Conservation (phyloP, 139 green algal genomes). For the Volvox reticuliferus region DNA sequence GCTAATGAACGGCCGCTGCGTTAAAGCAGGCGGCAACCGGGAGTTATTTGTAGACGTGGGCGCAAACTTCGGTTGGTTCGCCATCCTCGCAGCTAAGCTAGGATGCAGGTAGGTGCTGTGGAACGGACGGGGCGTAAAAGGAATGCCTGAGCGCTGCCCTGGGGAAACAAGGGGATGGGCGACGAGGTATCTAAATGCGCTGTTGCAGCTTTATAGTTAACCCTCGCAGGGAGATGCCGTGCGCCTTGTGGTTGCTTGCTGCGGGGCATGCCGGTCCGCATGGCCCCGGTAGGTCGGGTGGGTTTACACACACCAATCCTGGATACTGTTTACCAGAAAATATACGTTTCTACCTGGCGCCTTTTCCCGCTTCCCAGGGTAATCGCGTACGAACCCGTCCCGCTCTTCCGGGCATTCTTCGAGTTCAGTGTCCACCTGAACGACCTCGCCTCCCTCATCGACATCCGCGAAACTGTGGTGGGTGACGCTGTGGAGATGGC, state of each 20-base stretch:
- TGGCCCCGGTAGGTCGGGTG: too few species aligned
- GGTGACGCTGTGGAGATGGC: neutral
- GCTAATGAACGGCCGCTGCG: conserved; percentile 60
- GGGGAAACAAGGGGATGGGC: too few species aligned
- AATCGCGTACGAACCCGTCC: conserved; percentile 86
- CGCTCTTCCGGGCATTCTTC: conserved; percentile 79
- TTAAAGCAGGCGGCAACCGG: neutral
- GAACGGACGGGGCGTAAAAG: too few species aligned
- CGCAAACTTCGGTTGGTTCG: conserved; percentile 88
- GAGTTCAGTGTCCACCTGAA: conserved; percentile 76
- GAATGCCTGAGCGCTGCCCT: neutral
- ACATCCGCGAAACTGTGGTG: conserved; percentile 54
- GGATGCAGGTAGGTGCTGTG: conserved; percentile 77
- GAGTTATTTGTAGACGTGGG: conserved; percentile 85
- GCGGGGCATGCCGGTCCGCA: too few species aligned
- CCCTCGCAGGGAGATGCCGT: too few species aligned
- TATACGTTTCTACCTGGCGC: too few species aligned
- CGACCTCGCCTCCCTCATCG: conserved; percentile 53
- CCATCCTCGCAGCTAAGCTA: conserved; percentile 70
- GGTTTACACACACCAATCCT: too few species aligned
- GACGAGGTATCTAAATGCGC: too few species aligned
- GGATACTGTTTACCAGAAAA: too few species aligned
- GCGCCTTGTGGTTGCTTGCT: too few species aligned
- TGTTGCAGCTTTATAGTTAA: too few species aligned
- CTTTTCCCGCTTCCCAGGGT: conserved; percentile 59